These are phyloP conservation scores for Schizopora paradoxa DNA, from an alignment of 1,284 basidiomycete genomes.

Conservation along the genomic window DNA sequence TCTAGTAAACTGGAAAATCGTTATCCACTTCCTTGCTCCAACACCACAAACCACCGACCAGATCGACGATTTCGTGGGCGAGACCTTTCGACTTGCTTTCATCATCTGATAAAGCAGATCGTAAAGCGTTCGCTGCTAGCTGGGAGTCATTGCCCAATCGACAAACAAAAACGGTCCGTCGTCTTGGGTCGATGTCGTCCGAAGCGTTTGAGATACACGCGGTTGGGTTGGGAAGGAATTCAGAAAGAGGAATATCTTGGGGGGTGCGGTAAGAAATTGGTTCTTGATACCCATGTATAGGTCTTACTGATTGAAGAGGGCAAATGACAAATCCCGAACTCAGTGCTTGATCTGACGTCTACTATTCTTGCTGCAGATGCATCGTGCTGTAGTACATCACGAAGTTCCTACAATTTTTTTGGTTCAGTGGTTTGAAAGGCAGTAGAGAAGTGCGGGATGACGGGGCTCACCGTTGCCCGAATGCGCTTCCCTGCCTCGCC, in stretches of 20 bases:
- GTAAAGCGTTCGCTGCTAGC: slow-evolving; percentile 70
- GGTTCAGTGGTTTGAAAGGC: slow-evolving; percentile 1
- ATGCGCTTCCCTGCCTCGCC: slow-evolving; percentile 36
- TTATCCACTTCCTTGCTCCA: slow-evolving; percentile 73
- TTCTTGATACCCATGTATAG: not conserved
- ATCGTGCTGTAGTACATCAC: slow-evolving; percentile 31
- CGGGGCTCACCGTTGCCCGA: slow-evolving; percentile 39
- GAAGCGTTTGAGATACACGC: slow-evolving; percentile 30
- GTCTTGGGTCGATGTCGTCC: slow-evolving; percentile 24
- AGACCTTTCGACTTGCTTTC: slow-evolving; percentile 18
- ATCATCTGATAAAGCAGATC: slow-evolving; percentile 18
- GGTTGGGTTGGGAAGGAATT: slow-evolving; percentile 54
- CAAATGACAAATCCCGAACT: slow-evolving; percentile 85
- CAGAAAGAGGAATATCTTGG: slow-evolving; percentile 63
- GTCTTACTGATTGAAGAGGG: slow-evolving; percentile 70
- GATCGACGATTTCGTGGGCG: slow-evolving; percentile 41
- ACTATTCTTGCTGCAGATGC: slow-evolving; percentile 44
- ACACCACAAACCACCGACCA: slow-evolving; percentile 73
- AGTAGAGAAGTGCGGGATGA: slow-evolving; percentile 1
- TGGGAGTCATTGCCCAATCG: slow-evolving; percentile 92
- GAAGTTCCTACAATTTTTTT: slow-evolving; percentile 35
- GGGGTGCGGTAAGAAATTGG: not conserved
- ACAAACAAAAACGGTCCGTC: slow-evolving; percentile 59
- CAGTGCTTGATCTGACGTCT: slow-evolving; percentile 78
- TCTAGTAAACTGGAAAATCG: slow-evolving; percentile 72